phyloP scores from a whole-genome alignment of 805 yeast genomes.

The Spathaspora sp. region DNA sequence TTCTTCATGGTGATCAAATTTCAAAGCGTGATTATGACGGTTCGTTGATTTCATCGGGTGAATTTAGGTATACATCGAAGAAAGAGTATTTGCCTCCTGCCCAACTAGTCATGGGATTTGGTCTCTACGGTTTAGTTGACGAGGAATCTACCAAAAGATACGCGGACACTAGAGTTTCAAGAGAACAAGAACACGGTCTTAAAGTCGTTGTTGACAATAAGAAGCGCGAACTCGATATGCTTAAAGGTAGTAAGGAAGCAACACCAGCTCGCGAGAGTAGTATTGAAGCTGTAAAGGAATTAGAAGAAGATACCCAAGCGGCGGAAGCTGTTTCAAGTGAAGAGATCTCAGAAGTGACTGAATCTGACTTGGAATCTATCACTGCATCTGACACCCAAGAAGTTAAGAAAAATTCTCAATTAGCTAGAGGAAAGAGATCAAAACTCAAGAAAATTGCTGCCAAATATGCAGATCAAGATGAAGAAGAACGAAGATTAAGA shows the following conservation, averaged over 20 bases:
- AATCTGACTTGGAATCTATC: not conserved
- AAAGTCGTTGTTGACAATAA: slow-evolving; percentile 31
- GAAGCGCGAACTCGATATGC: slow-evolving; percentile 27
- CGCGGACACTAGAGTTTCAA: slow-evolving; percentile 21
- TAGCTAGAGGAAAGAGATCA: slow-evolving; percentile 79
- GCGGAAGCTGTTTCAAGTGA: not conserved
- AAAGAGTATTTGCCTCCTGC: slow-evolving; percentile 69
- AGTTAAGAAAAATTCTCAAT: slow-evolving; percentile 25
- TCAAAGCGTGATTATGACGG: slow-evolving; percentile 68
- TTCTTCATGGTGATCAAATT: slow-evolving; percentile 64
- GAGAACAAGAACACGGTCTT: slow-evolving; percentile 37
- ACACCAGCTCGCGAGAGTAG: not conserved
- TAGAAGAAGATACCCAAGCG: not conserved
- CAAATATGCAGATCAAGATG: slow-evolving; percentile 90
- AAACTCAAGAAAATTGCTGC: slow-evolving; percentile 77
- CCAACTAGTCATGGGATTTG: slow-evolving; percentile 89
- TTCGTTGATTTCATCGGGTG: slow-evolving; percentile 56
- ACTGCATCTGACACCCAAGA: not conserved
- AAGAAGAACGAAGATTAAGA: slow-evolving; percentile 70
- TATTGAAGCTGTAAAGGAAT: not conserved
- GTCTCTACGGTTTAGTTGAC: slow-evolving; percentile 69
- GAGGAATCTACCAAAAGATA: slow-evolving; percentile 44
- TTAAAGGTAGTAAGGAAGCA: slow-evolving; percentile 1
- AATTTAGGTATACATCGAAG: slow-evolving; percentile 50
- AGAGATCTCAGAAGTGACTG: not conserved